Evolutionary conservation across 2,329 filamentous ascomycete genomes (phyloP), one percentile per base, ranked within the genome.

Genomic region (Stachybotrys chartarum): DNA sequence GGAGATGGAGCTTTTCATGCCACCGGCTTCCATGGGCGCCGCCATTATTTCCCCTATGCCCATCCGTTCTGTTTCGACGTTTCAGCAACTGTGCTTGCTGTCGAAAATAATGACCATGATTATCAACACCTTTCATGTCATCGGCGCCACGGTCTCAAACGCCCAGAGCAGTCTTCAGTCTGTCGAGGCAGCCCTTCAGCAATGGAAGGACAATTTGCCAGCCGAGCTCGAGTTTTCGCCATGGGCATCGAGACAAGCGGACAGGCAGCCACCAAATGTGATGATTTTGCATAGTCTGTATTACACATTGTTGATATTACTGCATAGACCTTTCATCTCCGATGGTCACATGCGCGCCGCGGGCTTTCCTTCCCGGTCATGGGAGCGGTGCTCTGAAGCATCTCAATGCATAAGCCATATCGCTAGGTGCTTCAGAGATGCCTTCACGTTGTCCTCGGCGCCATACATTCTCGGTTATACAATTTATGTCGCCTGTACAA

Each of bases 401-500:
- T 71, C 72, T 7, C 64, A 64, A 44, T 65, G 66, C 51, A 73
- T 74, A 55, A 70, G 68, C 7, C 65, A 63, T 31, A 63, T 74
- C 14, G 63, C 51, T 7, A 16, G 51, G 44, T 31, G 65, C 5
- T 74, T 71, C 49, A 62, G 65, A 46, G 57, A 60, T 3, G 60
- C 63, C 1, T 74, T 70, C 55, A 65, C 60, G 6, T 59, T 74
- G 1, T 61, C 65, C 16, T 58, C 63, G 6, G 70, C 68, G 0
- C 68, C 68, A 18, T 74, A 74, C 57, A 57, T 74, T 39, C 59
- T 72, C 14, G 65, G 66, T 52, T 74, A 74, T 54, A 66, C 67
- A 1, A 59, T 70, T 0, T 74, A 74, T 56, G 70, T 74, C 14
- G 68, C 72, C 3, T 72, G 70, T 56, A 73, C 71, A 1, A 73